phyloP scores from a whole-genome alignment of 345 rosid genomes.

The Eucalyptus grandis region DNA sequence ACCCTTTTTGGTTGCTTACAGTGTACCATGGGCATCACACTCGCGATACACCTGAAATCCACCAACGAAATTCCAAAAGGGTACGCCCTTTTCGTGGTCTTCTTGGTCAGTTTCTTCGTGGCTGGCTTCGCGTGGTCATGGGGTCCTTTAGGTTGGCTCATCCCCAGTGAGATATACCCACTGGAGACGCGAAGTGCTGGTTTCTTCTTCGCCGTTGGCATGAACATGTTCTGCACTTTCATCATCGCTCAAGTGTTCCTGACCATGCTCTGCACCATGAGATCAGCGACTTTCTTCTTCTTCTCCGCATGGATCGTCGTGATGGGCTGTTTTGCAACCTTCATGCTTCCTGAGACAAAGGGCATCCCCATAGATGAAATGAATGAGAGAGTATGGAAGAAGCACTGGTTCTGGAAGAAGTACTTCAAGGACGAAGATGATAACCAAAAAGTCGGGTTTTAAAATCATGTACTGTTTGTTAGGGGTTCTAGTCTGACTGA shows the following conservation, averaged over 20 bases:
- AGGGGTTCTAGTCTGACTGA: background rate
- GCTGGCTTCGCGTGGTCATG: conserved; percentile 75
- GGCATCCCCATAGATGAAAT: conserved; percentile 59
- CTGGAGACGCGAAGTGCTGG: conserved; percentile 64
- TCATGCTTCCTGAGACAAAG: conserved; percentile 60
- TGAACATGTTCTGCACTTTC: conserved; percentile 82
- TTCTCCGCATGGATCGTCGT: conserved; percentile 50
- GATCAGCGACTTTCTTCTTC: conserved; percentile 54
- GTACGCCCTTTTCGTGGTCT: conserved; percentile 32
- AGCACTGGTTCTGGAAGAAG: conserved; percentile 30
- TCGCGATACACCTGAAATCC: conserved; percentile 10
- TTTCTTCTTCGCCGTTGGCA: conserved; percentile 47
- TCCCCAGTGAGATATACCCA: conserved; percentile 75
- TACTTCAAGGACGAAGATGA: conserved; percentile 21
- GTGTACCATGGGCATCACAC: conserved; percentile 33
- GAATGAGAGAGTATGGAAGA: conserved; percentile 47
- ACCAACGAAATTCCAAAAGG: conserved; percentile 15
- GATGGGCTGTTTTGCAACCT: conserved; percentile 48
- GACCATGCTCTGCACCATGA: conserved; percentile 61
- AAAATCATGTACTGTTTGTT: background rate
- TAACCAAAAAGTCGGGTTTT: background rate
- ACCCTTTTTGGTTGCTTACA: background rate
- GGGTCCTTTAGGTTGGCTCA: conserved; percentile 83
- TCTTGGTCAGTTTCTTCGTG: conserved; percentile 45
- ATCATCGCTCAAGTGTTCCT: conserved; percentile 75